phyloP scores from a whole-genome alignment of 192 early-diverging fungal species.

The Haplosporangium gracile region DNA sequence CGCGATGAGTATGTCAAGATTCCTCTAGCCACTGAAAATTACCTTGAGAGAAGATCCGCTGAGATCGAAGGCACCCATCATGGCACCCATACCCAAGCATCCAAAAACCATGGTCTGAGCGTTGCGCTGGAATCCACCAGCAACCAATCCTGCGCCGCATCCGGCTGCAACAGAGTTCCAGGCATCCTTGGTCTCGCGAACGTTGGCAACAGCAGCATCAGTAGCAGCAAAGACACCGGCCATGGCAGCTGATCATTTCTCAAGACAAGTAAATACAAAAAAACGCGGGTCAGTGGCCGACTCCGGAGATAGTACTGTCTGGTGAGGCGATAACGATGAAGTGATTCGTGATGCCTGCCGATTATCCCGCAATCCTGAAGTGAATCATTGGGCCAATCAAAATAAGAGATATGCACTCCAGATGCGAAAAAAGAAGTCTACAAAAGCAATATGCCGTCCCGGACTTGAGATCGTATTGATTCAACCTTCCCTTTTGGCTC shows the following conservation, averaged over 20 bases:
- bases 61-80: constrained; percentile 78
- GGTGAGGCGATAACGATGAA: neutral
- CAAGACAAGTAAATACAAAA: neutral
- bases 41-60: constrained; percentile 69
- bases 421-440: neutral
- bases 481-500: neutral
- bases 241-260: constrained; percentile 71
- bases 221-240: constrained; percentile 83
- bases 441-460: neutral
- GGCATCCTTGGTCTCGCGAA: constrained; percentile 78
- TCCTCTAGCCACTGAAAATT: neutral
- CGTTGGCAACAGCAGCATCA: constrained; percentile 66
- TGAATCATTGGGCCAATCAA: neutral
- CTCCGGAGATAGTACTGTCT: neutral
- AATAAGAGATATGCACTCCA: neutral
- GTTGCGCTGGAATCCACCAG: constrained; percentile 72
- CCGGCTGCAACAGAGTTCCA: constrained; percentile 79
- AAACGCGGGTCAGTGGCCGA: neutral
- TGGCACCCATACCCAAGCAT: constrained; percentile 72
- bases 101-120: constrained; percentile 70
- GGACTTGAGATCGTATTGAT: neutral
- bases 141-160: constrained; percentile 78
- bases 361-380: neutral
- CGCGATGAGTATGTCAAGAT: neutral
- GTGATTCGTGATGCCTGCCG: neutral